These are phyloP conservation scores for Collybia nuda DNA, from an alignment of 768 basidiomycete species.

Conservation along the genomic window DNA sequence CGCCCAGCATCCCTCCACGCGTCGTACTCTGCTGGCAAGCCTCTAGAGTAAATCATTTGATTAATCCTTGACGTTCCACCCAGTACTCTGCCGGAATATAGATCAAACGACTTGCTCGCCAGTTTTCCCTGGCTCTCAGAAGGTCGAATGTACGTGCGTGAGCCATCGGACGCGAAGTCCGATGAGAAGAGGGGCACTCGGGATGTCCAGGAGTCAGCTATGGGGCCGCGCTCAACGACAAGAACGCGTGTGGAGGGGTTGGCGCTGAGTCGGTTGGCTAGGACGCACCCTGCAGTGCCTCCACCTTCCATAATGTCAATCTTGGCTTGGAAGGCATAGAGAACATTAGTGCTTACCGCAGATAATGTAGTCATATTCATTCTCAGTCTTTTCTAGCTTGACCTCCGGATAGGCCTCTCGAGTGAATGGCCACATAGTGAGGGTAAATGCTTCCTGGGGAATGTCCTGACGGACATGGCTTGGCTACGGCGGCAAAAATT, in stretches of 20 bases:
- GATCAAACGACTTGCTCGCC: constrained; percentile 8
- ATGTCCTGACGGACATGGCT: too few species aligned
- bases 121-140: constrained; percentile 12
- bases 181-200: constrained; percentile 32
- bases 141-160: constrained; percentile 13
- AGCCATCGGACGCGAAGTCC: constrained; percentile 17
- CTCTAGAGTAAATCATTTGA: constrained; percentile 24
- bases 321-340: not conserved
- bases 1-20: constrained; percentile 21
- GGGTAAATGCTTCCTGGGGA: too few species aligned
- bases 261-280: constrained; percentile 36
- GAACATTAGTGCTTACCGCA: too few species aligned
- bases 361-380: too few species aligned
- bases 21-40: constrained; percentile 26
- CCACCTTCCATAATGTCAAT: constrained; percentile 13
- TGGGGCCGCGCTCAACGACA: constrained; percentile 32
- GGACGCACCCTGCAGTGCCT: constrained; percentile 38
- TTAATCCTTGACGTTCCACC: constrained; percentile 29
- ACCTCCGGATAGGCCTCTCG: too few species aligned
- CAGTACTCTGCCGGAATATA: constrained; percentile 24
- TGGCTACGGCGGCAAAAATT: too few species aligned
- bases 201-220: constrained; percentile 26
- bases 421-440: too few species aligned
- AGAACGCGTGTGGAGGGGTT: constrained; percentile 26
- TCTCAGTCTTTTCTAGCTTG: too few species aligned